Evolutionary conservation across 2,329 filamentous ascomycete genomes (phyloP), one percentile per base, ranked within the genome.

Genomic region (Exophiala sp.): DNA sequence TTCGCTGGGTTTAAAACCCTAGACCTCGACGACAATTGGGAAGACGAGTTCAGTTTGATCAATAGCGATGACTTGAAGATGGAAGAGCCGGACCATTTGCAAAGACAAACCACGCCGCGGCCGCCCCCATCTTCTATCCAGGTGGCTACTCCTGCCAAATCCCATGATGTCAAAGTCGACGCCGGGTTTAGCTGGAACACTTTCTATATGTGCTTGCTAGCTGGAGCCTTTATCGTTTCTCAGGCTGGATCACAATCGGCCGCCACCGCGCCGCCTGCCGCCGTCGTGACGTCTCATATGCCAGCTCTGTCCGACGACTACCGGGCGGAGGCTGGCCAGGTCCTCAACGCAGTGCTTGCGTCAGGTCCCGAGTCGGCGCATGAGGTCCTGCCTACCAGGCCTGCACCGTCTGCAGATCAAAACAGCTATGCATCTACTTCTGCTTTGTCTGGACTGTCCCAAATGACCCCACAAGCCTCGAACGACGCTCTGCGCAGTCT

Each of bases 181-280:
- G 86, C 90, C 62, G 87, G 88, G 44, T 72, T 73, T 63, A 73
- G 71, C 64, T 73, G 71, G 71, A 73, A 73, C 81, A 88, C 63
- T 72, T 97, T 62, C 77, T 97, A 67, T 85, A 95, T 96, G 88
- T 86, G 96, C 60, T 86, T 98, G 65, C 85, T 98, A 47, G 90
- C 95, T 58, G 93, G 93, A 65, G 93, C 93, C 46, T 95, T 96
- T 65, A 89, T 97, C 61, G 85, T 93, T 55, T 96, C 91, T 24
- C 94, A 90, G 70, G 82, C 82, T 60, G 80, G 82, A 38, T 76
- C 83, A 16, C 73, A 78, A n/a, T 61, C 70, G 3, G 60, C 68
- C 35, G 80, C 83, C 32, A 80, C 81, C 59, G 83, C 94, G 60
- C 86, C 91, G 49, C 86, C 91, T 61, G 81, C 93, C 49, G 84